Base-by-base conservation (phyloP, 2,329 filamentous ascomycete genomes). In the Bipolaris oryzae region DNA sequence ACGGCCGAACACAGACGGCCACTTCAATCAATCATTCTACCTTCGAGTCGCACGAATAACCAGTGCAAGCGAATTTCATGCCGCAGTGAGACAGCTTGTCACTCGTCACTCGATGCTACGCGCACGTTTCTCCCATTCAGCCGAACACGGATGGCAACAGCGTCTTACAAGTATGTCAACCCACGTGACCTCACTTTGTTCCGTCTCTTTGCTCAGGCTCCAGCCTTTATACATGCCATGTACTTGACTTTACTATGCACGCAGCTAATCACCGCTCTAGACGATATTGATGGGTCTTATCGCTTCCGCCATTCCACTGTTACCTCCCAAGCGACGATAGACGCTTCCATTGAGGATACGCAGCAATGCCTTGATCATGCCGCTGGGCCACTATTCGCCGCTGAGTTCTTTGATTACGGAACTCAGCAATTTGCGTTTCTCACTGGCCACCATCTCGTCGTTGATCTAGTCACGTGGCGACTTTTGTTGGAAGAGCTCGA, bases 391-490 rank as follows among this genome's bases (percentile, higher is more conserved):
- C 51, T 74, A 1, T 70, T 74, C 42, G 72, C 68, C 23, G 68
- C 72, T 2, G 75, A 77, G 42, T 64, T 78, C 7, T 76, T 77
- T 54, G 67, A 76, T 35, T 58, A 72, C 20, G 62, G 60, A 43
- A 49, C 54, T 3, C 66, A 73, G 33, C 71, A 74, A 45, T 69
- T 68, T 48, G 68, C 67, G 4, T 74, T 78, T 38, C 67, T 75
- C 33, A 74, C 73, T 10, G 72, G 68, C 9, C 71, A 77, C 53
- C 74, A 77, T 56, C 58, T 76, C 15, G 71, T 77, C 15, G 72
- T 82, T 15, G 80, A 82, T 49, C 62, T 82, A 3, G 78, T 82
- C 1, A 80, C 79, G 0, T 82, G 80, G 80, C 70, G 78, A 7
- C 71, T 79, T 3, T 67, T 82, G 1, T 62, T 81, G 0, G 74